Evolutionary conservation across 495 filamentous ascomycete species (phyloP).

Genomic region (Talaromyces thailandensis): DNA sequence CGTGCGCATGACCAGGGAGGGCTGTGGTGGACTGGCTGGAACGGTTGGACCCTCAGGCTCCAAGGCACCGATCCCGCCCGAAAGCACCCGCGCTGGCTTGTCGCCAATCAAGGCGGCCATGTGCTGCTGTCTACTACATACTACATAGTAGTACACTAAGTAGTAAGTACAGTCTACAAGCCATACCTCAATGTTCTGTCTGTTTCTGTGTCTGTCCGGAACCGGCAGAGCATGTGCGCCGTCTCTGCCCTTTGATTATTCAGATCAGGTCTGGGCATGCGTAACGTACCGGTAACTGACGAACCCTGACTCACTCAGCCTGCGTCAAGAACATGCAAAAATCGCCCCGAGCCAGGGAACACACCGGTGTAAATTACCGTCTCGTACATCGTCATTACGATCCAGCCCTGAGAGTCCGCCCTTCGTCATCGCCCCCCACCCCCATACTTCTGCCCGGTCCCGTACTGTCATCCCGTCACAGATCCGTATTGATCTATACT

Average conservation of each 20-base stretch:
- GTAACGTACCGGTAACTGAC: neutral
- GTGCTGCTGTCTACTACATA: neutral
- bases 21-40: neutral
- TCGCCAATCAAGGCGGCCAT: slow-evolving; percentile 20
- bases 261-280: neutral
- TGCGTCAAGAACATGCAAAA: neutral
- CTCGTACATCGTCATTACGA: neutral
- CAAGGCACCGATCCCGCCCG: slow-evolving; percentile 9
- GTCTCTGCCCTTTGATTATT: neutral
- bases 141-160: no score
- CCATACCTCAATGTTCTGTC: neutral
- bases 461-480: neutral
- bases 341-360: neutral
- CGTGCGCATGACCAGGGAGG: neutral
- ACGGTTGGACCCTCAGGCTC: neutral
- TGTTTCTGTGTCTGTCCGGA: neutral
- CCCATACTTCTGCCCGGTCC: neutral
- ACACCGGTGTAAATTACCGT: neutral
- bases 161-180: no score
- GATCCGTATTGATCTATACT: neutral
- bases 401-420: neutral
- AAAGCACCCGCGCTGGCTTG: slow-evolving; percentile 17
- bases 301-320: neutral
- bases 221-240: slow-evolving; percentile 1
- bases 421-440: neutral